Base-by-base conservation (phyloP, 495 filamentous ascomycete species). In the Podospora pseudocomata region DNA sequence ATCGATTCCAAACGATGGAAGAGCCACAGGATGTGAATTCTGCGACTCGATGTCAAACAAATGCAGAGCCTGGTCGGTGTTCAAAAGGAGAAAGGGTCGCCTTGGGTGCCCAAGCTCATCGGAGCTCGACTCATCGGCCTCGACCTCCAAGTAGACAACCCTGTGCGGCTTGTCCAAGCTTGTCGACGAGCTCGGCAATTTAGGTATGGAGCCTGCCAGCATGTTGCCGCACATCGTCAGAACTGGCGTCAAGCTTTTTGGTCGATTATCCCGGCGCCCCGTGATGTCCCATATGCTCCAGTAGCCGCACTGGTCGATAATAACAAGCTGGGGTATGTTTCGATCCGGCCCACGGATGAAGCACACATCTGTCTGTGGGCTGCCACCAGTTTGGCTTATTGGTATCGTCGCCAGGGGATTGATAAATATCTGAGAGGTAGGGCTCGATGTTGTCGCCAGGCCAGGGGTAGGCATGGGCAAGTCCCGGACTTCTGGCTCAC, bases 231-330 rank as follows among this genome's bases (percentile, higher is more conserved):
- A 73, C 56, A 73, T 69, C n/a, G n/a, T 72, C 61, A 71, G 28
- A 19, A 77, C 63, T 4, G 75, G 72, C 9, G 34, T 69, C 54
- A 72, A 64, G 34, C 67, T 76, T 56, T 81, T 77, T 1, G 75
- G 70, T 23, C 83, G 81, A 15, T 80, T 78, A 49, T 67, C 49
- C 58, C 68, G 65, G n/a, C 65, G 65, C 13, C 69, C 74, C 13
- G 28, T 64, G 23, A 96, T 77, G 66, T 92, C 85, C 89, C 90
- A 96, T 4, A 96, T 75, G 71, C 80, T 88, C 94, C 94, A 97
- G 39, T 81, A 80, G 0, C 92, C 93, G 58, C 77, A 72, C 55
- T 86, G 83, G 73, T 96, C 93, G 26, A 96, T 82, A 26, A 95
- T 83, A 11, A 82, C 91, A 61, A 97, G 78, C 74, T 91, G 89